Conservation (phyloP, 441 rosid species). For the Rhodomyrtus psidioides region DNA sequence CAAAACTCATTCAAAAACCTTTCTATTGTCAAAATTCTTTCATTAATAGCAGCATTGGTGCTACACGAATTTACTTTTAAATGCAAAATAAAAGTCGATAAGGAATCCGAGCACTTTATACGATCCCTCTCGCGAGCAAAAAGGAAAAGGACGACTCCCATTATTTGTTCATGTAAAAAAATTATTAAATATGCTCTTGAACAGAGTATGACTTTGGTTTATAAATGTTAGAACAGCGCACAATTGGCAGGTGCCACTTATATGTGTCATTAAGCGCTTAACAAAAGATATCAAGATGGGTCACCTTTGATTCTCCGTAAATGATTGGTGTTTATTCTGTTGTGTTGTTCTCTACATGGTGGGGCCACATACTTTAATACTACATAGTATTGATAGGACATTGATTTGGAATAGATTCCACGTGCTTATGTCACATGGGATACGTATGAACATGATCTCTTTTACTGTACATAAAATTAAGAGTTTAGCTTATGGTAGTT, state of each 20-base stretch:
- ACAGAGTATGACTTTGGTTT: not conserved
- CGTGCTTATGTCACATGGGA: not conserved
- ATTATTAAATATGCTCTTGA: not conserved
- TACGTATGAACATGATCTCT: not conserved
- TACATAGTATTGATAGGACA: not conserved
- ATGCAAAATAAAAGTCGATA: not conserved
- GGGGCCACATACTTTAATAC: not conserved
- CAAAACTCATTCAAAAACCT: not conserved
- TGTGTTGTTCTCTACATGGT: not conserved
- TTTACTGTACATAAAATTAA: not conserved
- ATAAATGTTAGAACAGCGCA: not conserved
- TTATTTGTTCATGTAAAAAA: not conserved
- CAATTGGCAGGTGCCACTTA: not conserved
- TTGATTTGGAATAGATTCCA: not conserved
- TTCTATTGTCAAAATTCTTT: not conserved
- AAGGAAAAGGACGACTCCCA: not conserved
- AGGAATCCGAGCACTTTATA: not conserved
- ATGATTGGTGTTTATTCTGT: not conserved
- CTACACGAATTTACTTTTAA: not conserved
- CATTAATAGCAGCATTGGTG: not conserved
- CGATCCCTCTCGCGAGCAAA: not conserved
- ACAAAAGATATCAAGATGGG: not conserved
- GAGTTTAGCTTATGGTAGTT: not conserved
- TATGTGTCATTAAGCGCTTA: not conserved
- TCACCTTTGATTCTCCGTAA: not conserved